These are phyloP conservation scores for Conringia planisiliqua DNA, from an alignment of 345 rosid genomes.

Conservation along the genomic window DNA sequence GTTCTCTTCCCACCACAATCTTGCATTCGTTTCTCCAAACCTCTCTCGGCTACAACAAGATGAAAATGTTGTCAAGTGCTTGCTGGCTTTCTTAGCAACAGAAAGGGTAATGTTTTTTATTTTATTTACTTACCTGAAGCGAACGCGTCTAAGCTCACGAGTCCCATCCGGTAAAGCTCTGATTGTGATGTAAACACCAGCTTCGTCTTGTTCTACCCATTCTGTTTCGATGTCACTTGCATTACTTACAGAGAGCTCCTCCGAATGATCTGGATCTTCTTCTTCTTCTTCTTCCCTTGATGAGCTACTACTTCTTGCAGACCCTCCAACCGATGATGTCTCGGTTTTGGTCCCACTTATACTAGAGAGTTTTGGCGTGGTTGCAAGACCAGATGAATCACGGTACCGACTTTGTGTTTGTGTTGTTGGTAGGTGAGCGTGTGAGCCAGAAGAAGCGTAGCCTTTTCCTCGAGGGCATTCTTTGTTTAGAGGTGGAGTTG, in stretches of 20 bases:
- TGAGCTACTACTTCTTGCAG: slow-evolving; percentile 66
- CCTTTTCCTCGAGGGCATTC: slow-evolving; percentile 60
- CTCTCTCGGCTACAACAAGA: slow-evolving; percentile 74
- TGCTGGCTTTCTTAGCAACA: not conserved
- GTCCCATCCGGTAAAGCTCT: slow-evolving; percentile 70
- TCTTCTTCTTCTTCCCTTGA: slow-evolving; percentile 63
- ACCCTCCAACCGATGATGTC: slow-evolving; percentile 69
- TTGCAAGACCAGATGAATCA: slow-evolving; percentile 57
- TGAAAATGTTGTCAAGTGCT: not conserved
- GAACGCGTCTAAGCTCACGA: slow-evolving; percentile 90
- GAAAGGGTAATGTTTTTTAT: not conserved
- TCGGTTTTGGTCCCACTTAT: slow-evolving; percentile 68
- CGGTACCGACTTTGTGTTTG: slow-evolving; percentile 35
- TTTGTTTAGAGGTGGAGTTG: slow-evolving; percentile 73
- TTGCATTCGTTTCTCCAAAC: slow-evolving; percentile 85
- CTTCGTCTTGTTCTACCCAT: slow-evolving; percentile 97
- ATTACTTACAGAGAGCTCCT: slow-evolving; percentile 80
- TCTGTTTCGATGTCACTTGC: slow-evolving; percentile 89
- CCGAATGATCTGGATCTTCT: slow-evolving; percentile 46
- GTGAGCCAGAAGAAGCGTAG: slow-evolving; percentile 64
- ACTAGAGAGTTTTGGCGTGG: slow-evolving; percentile 68
- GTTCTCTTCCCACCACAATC: slow-evolving; percentile 97
- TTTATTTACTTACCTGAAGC: slow-evolving; percentile 62
- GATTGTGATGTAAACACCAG: slow-evolving; percentile 89
- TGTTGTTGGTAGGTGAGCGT: slow-evolving; percentile 46